Evolutionary conservation across 768 basidiomycete genomes (phyloP), one percentile per base, ranked within the genome.

Genomic region (Boletus subparvulus): DNA sequence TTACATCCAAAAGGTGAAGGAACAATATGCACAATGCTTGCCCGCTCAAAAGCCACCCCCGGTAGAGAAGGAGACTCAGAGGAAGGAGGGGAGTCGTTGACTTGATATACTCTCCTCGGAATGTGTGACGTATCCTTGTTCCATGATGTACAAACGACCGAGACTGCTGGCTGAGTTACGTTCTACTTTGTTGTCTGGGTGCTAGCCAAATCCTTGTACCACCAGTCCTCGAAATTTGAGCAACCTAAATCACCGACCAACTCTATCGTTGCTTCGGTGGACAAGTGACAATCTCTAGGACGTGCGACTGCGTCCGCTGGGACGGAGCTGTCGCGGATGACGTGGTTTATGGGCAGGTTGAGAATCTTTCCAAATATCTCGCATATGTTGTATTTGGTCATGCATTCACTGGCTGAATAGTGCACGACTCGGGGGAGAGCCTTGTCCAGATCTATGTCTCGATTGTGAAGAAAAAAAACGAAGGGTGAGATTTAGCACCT

Each of bases 381-480:
- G 67, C 92, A 93, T 61, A 98, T 97, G 63, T 90, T 89, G 74
- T 94, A 97, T 75, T 98, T 98, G 10, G 94, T 97, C 69, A 88
- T 85, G 2, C 89, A 84, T 64, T 92, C 88, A 17, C 83, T 80
- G 3, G 83, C 84, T 5, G 93, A 89, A 71, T 92, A 98, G 72
- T 98, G 96, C 5, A 98, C 59, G 49, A 97, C 87, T 0, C 81
- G 77, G 0, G 78, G 60, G 56, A 68, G 37, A 50, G 48, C 9
- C 66, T 63, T 50, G 50, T 73, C 63, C 13, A 75, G 60, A 40
- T 71, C 81, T 82, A 55, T 24, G 33, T 10, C 26, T 21, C 11
- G 11, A 44, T 10, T 21, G 47, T 51, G 28, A 56, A 21, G 1
- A 44, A 26, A 47, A 26, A 12, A 5, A 26, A 6, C 1, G 46